Percentiles rank a stretch among this genome's conserved stretches.
phyloP scores from a whole-genome alignment of 1,139 yeast species.

The Blastobotrys buckinghamii region DNA sequence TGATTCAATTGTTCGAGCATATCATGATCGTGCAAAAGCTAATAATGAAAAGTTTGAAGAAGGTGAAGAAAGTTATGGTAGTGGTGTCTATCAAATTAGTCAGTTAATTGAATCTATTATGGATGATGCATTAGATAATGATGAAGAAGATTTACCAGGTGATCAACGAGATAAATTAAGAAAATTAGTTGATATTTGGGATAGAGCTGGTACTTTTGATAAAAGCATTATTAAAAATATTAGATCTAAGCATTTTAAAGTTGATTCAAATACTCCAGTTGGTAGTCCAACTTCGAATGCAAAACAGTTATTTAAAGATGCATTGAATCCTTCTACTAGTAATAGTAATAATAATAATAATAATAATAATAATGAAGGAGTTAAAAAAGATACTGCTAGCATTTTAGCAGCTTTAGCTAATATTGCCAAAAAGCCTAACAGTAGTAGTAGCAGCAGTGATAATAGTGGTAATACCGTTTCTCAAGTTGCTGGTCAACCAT shows the following conservation, averaged over 20 bases:
- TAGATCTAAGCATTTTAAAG: conserved; percentile 17
- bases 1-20: conserved; percentile 87
- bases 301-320: conserved; percentile 24
- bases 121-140: conserved; percentile 27
- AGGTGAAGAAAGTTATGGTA: conserved; percentile 64
- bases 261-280: conserved; percentile 19
- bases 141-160: conserved; percentile 16
- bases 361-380: conserved; percentile 13
- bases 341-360: background rate
- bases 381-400: conserved; percentile 33
- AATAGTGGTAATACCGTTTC: background rate
- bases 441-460: conserved; percentile 19
- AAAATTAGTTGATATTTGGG: conserved; percentile 91
- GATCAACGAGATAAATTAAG: conserved; percentile 53
- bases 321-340: conserved; percentile 9
- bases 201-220: conserved; percentile 71
- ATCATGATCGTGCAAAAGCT: conserved; percentile 66
- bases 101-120: conserved; percentile 31
- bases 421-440: conserved; percentile 31
- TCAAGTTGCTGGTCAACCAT: conserved; percentile 1
- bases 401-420: conserved; percentile 36
- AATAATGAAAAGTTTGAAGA: conserved; percentile 41
- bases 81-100: conserved; percentile 50
- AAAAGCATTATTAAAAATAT: conserved; percentile 46
- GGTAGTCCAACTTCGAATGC: conserved; percentile 17